Base-by-base conservation (phyloP, 2,329 filamentous ascomycete genomes). In the Thelonectria olida region DNA sequence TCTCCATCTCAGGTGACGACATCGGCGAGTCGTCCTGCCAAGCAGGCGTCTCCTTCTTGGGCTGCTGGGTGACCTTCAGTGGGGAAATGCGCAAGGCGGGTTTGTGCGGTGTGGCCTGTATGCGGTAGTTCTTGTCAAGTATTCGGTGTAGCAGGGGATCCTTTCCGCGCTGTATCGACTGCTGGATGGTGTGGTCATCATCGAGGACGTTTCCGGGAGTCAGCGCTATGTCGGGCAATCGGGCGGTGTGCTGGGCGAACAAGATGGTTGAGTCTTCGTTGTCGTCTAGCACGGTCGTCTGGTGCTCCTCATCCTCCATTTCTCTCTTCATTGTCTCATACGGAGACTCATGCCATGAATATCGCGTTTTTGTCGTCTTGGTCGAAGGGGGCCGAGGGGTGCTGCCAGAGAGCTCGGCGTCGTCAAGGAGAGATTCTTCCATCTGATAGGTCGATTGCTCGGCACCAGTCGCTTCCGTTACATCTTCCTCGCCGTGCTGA, bases 91-190 rank as follows among this genome's bases (percentile, higher is more conserved):
- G 80, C 28, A 76, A 71, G 3, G 77, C 67, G 4, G 75, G 73
- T 71, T 88, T 90, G 67, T 96, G 89, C 0, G 96, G 96, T 9
- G 96, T 99, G 6, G 95, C 93, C 77, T 96, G 92, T 22, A 99
- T 85, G 28, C 95, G 92, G 80, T 97, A 99, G 59, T 92, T 97
- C 79, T 96, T 97, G 81, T 98, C 94, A 5, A 97, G 87, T n/a
- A 98, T 84, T 60, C 91, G 92, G 76, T 98, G 95, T 39, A 99
- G 85, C 8, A 98, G 83, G 3, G 92, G 92, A 73, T 97, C 93
- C 62, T 88, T 86, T 70, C 81, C 71, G 20, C 72, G 70, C 52
- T 76, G 74, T 5, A 63, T 67, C 7, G 76, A 77, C 48, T 76
- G 73, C 19, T 82, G 73, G 63, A 74, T 63, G 53, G 66, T 74